These are phyloP conservation scores for Teratosphaeria pseudoeucalypti DNA, from an alignment of 2,329 filamentous ascomycete species.

Conservation along the genomic window DNA sequence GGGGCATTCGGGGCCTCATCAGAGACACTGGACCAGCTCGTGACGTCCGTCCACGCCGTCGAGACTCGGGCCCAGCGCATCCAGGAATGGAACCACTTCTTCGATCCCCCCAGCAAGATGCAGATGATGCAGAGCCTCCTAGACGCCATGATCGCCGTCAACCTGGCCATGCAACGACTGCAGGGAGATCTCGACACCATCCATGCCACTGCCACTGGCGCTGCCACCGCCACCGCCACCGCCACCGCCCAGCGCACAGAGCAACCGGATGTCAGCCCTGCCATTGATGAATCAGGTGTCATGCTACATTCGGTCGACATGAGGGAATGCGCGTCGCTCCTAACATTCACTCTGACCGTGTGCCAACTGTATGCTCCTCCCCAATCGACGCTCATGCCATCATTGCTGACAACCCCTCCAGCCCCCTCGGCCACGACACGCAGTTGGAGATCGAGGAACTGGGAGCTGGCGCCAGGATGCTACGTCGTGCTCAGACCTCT, in stretches of 20 bases:
- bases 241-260: neutral
- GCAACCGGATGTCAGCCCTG: neutral
- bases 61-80: slow-evolving; percentile 5
- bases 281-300: slow-evolving; percentile 4
- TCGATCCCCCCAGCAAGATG: slow-evolving; percentile 3
- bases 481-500: slow-evolving; percentile 8
- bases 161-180: slow-evolving; percentile 6
- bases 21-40: neutral
- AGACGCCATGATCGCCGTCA: slow-evolving; percentile 8
- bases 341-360: slow-evolving; percentile 8
- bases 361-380: slow-evolving; percentile 6
- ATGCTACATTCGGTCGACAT: slow-evolving; percentile 7
- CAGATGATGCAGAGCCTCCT: slow-evolving; percentile 5
- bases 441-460: slow-evolving; percentile 6
- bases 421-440: neutral
- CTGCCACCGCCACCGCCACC: no score
- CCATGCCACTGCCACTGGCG: neutral
- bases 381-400: no score
- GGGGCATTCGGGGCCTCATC: neutral
- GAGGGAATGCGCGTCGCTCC: slow-evolving; percentile 7
- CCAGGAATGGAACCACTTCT: slow-evolving; percentile 12
- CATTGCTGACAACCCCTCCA: neutral
- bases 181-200: slow-evolving; percentile 4
- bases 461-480: slow-evolving; percentile 3
- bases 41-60: neutral